These are phyloP conservation scores for Phragmites australis DNA, from an alignment of 176 grass and related monocot species.

Conservation along the genomic window DNA sequence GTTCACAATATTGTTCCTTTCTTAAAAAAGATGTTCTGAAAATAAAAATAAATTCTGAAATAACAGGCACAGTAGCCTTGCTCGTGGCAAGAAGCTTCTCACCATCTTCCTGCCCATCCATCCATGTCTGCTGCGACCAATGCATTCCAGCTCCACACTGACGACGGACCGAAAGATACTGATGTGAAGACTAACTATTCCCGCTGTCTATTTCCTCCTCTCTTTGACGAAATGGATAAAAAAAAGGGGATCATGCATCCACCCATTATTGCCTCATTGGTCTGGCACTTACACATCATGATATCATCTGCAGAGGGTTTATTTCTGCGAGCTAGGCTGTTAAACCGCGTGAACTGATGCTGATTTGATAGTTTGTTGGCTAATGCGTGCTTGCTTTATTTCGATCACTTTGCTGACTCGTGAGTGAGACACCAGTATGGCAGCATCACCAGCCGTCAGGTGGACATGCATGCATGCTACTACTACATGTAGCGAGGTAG, in stretches of 20 bases:
- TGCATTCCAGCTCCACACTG: constrained; percentile 57
- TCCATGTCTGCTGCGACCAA: constrained; percentile 5
- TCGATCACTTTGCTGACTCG: not conserved
- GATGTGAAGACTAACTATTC: constrained; percentile 3
- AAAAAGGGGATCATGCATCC: not conserved
- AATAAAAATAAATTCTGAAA: not conserved
- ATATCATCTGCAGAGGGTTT: constrained; percentile 9
- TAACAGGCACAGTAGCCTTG: not conserved
- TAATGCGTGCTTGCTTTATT: not conserved
- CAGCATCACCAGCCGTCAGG: constrained; percentile 1
- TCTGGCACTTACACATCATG: not conserved
- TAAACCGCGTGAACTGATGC: constrained; percentile 60
- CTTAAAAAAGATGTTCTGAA: too few species aligned
- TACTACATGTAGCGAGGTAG: not conserved
- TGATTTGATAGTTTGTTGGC: constrained; percentile 10
- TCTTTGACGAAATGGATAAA: constrained; percentile 25
- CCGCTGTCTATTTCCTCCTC: not conserved
- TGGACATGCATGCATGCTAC: not conserved
- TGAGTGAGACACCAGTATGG: not conserved
- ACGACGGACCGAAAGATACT: constrained; percentile 31
- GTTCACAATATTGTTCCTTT: not conserved
- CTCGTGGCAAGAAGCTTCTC: constrained; percentile 49
- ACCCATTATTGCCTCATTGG: constrained; percentile 10
- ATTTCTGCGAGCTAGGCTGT: constrained; percentile 53
- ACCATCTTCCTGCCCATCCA: constrained; percentile 36